Conservation (phyloP, 768 basidiomycete species). For the Chlorophyllum brunneum region DNA sequence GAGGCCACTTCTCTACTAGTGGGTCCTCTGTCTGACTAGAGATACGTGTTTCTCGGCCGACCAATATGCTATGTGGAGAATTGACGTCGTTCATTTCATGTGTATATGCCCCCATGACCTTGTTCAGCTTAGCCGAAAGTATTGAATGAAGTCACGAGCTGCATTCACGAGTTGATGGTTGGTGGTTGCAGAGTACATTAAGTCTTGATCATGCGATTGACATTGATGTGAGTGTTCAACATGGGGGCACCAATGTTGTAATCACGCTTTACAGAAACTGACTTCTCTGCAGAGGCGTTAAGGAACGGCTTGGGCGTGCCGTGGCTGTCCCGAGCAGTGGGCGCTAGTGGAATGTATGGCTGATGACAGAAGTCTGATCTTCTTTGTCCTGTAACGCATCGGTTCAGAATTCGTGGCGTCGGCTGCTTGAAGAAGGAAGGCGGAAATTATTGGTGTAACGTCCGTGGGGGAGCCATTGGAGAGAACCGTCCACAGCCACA, state of each 20-base stretch:
- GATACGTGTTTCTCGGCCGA: slow-evolving; percentile 10
- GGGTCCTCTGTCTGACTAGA: background rate
- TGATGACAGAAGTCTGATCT: background rate
- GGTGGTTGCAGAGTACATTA: background rate
- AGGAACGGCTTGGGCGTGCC: background rate
- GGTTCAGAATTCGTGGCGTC: slow-evolving; percentile 9
- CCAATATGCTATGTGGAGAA: background rate
- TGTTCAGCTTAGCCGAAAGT: background rate
- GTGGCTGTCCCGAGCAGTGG: background rate
- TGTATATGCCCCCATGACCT: slow-evolving; percentile 4
- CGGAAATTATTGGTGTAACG: background rate
- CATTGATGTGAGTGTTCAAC: background rate
- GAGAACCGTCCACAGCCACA: background rate
- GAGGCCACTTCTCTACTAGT: too few species aligned
- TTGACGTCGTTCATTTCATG: slow-evolving; percentile 3
- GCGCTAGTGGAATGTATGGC: background rate
- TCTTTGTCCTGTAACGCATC: background rate
- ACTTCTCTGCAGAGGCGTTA: too few species aligned
- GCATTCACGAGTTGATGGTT: background rate
- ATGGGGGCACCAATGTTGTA: background rate
- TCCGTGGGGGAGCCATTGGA: background rate
- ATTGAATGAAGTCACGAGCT: slow-evolving; percentile 1
- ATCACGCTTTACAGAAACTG: too few species aligned
- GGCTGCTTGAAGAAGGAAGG: background rate
- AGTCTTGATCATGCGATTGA: background rate